Conservation (phyloP, 805 yeast species). For the Metschnikowia dekortorum region DNA sequence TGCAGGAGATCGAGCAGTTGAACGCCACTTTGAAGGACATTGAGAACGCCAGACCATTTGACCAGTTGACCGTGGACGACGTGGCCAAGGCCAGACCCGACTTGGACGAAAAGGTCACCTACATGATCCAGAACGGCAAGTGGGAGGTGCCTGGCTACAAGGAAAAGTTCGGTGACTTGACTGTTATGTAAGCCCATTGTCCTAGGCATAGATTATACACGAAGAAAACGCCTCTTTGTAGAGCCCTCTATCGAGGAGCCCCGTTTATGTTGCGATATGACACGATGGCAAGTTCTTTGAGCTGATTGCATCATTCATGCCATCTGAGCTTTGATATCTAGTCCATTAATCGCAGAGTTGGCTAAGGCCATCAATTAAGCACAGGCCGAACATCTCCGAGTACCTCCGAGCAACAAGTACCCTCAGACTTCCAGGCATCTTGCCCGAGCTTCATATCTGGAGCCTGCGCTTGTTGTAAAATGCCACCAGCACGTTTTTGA, state of each 20-base stretch:
- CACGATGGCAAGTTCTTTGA: too few species aligned
- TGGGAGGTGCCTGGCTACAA: conserved; percentile 98
- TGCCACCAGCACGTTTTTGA: not conserved
- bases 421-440: not conserved
- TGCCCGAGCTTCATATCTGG: not conserved
- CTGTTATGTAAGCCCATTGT: conserved; percentile 62
- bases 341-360: too few species aligned
- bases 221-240: not conserved
- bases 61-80: conserved; percentile 93
- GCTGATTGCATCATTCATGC: too few species aligned
- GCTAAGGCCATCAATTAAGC: too few species aligned
- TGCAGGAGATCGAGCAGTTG: conserved; percentile 79
- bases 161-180: conserved; percentile 96
- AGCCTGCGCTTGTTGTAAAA: not conserved
- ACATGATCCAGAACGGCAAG: conserved; percentile 94
- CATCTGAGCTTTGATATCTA: too few species aligned
- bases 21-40: conserved; percentile 88
- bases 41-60: conserved; percentile 96
- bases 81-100: conserved; percentile 95
- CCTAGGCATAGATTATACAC: conserved; percentile 3
- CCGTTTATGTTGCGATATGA: too few species aligned
- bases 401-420: too few species aligned
- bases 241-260: not conserved
- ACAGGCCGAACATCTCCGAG: too few species aligned
- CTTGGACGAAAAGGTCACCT: conserved; percentile 89